These are phyloP conservation scores for Tuber borchii DNA, from an alignment of 495 filamentous ascomycete species.

Conservation along the genomic window DNA sequence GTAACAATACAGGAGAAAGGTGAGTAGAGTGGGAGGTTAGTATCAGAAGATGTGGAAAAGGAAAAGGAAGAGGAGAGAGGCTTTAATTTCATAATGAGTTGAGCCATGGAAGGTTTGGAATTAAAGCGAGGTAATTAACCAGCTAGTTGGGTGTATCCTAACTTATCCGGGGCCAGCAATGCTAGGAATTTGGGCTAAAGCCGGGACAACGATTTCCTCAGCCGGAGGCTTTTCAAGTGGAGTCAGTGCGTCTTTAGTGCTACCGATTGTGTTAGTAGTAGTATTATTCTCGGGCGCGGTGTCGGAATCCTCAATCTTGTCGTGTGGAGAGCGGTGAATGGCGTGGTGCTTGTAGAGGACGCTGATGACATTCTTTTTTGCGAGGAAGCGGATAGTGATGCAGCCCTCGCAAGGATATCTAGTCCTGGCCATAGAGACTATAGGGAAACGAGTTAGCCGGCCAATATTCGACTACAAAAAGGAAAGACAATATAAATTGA, in stretches of 20 bases:
- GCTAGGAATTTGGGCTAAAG: background rate
- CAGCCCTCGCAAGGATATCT: conserved; percentile 20
- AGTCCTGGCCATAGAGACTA: background rate
- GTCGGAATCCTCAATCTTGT: background rate
- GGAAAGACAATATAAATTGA: background rate
- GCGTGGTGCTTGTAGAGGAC: conserved; percentile 25
- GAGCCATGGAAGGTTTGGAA: background rate
- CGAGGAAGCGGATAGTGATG: conserved; percentile 17
- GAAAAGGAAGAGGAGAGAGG: background rate
- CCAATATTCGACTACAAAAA: background rate
- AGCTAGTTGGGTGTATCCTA: background rate
- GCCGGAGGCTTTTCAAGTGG: background rate
- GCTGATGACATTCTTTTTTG: conserved; percentile 7
- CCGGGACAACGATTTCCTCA: background rate
- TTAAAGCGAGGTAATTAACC: background rate
- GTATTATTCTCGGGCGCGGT: background rate
- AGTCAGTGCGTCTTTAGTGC: background rate
- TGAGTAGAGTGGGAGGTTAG: background rate
- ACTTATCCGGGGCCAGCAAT: background rate
- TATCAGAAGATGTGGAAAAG: background rate
- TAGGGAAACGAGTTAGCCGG: background rate
- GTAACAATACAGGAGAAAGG: background rate
- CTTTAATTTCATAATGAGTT: background rate
- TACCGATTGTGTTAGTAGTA: background rate
- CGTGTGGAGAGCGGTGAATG: conserved; percentile 11